Base-by-base conservation (phyloP, 2,329 filamentous ascomycete species). In the Calonectria honghensis region DNA sequence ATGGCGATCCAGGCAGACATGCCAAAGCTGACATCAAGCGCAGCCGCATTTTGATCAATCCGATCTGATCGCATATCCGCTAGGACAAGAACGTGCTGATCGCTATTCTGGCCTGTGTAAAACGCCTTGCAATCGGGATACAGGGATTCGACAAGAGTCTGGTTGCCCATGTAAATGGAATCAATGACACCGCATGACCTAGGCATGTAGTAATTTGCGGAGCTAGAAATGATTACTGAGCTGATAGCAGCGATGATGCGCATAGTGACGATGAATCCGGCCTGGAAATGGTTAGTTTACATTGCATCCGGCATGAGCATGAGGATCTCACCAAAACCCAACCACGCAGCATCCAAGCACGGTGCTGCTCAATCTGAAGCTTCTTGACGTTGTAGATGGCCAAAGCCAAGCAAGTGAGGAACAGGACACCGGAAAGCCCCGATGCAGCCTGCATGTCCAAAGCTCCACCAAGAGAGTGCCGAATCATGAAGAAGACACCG, bases 351-450 rank as follows among this genome's bases (percentile, higher is more conserved):
- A 93, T 93, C 91, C 91, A 93, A 6, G 89, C 89, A 0, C 91
- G 87, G 73, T 93, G 91, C 78, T 93, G 88, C 50, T 92, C 90
- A 59, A 94, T 91, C 78, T 93, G 91, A 3, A 93, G 80, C 1
- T 85, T 83, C 81, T 90, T 92, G 81, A 93, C 88, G 73, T 92
- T 92, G 79, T 88, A 85, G 37, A 87, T 87, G 1, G 91, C 88
- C 45, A 92, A 75, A 0, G 79, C 75, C 16, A 91, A 78, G 6
- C 86, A 84, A 2, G 81, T 78, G 0, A 88, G 79, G 0, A 89
- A 89, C 20, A 87, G 79, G 37, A 91, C 84, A 0, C 83, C 85
- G 1, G 90, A 75, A 0, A 87, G 64, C 0, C 87, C 87, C 0
- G 88, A 79, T 2, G 77, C 85, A 0, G 82, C 80, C 78, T 92